Base-by-base conservation (phyloP, 345 rosid genomes). In the Iberis pinnata region DNA sequence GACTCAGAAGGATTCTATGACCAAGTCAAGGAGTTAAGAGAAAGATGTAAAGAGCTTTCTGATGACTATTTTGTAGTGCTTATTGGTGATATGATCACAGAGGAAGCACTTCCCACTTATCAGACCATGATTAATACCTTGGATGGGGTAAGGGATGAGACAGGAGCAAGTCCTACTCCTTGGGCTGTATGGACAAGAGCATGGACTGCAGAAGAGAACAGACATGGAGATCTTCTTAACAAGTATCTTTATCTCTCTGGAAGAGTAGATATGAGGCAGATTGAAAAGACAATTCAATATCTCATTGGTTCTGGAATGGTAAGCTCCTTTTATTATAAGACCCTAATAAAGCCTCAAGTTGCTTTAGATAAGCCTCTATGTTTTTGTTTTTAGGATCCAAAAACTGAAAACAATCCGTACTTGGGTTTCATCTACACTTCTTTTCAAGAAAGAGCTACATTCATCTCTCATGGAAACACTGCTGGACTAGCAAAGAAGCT, bases 51-150 rank as follows among this genome's bases (percentile, higher is more conserved):
- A 1, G 75, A 70, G 46, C 58, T 70, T 4, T 15, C 71, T n/a
- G 75, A 70, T 48, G 71, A 70, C 11, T 70, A 53, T 41, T 65
- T 64, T 43, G 67, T 65, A 6, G 74, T 64, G 45, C 65, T 70
- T 49, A 32, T 70, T 53, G 74, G 74, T 7, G 74, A 70, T 53
- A 70, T 58, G 89, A 69, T 85, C 74, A 82, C 95, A 2, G 95
- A 85, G 67, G 90, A 83, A 61, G 88, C 95, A 4, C 88, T 86
- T 44, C 95, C 95, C 5, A 80, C 95, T 49, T 83, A 83, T 52
- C 90, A 80, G 61, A 76, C 92, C 20, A 80, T 79, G 82, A 64
- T 86, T n/a, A 83, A 86, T 52, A 83, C 92, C 10, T 56, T 83
- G 36, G 95, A 86, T 5, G 73, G 69, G 1, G 64, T 61, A 29